phyloP scores from a whole-genome alignment of 805 yeast genomes.

The Sugiyamaella marilandica region DNA sequence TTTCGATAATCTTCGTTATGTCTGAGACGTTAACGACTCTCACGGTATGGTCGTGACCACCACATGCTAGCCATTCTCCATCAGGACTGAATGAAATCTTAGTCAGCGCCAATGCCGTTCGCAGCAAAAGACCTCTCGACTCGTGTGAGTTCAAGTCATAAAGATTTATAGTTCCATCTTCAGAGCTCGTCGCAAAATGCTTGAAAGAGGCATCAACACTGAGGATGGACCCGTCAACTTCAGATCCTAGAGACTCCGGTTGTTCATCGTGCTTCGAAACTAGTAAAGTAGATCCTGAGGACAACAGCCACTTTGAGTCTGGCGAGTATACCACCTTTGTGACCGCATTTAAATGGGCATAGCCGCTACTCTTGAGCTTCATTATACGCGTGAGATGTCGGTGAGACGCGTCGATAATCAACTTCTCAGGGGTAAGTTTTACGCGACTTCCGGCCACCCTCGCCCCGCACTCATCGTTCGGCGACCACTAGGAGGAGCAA shows the following conservation, averaged over 20 bases:
- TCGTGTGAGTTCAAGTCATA: slow-evolving; percentile 27
- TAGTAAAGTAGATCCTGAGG: slow-evolving; percentile 34
- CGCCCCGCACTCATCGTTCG: too few species aligned
- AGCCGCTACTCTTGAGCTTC: slow-evolving; percentile 15
- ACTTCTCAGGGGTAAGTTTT: background rate
- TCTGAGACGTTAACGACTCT: slow-evolving; percentile 31
- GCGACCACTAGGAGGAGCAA: too few species aligned
- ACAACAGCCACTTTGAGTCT: slow-evolving; percentile 31
- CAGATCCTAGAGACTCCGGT: slow-evolving; percentile 31
- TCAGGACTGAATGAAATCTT: slow-evolving; percentile 31
- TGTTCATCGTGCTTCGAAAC: slow-evolving; percentile 32
- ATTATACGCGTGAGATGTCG: background rate
- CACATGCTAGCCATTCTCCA: slow-evolving; percentile 34
- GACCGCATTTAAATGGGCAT: slow-evolving; percentile 34
- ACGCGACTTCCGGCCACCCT: background rate
- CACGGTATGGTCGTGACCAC: slow-evolving; percentile 33
- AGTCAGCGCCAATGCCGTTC: slow-evolving; percentile 34
- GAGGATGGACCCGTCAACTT: slow-evolving; percentile 8
- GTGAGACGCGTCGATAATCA: background rate
- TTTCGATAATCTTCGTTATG: slow-evolving; percentile 35
- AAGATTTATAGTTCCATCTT: slow-evolving; percentile 38
- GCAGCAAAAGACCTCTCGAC: slow-evolving; percentile 21
- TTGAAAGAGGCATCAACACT: slow-evolving; percentile 25
- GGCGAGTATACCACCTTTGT: slow-evolving; percentile 32
- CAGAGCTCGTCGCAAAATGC: slow-evolving; percentile 40